These are phyloP conservation scores for Hyphodiscus hymeniophilus DNA, from an alignment of 495 filamentous ascomycete genomes.

Conservation along the genomic window DNA sequence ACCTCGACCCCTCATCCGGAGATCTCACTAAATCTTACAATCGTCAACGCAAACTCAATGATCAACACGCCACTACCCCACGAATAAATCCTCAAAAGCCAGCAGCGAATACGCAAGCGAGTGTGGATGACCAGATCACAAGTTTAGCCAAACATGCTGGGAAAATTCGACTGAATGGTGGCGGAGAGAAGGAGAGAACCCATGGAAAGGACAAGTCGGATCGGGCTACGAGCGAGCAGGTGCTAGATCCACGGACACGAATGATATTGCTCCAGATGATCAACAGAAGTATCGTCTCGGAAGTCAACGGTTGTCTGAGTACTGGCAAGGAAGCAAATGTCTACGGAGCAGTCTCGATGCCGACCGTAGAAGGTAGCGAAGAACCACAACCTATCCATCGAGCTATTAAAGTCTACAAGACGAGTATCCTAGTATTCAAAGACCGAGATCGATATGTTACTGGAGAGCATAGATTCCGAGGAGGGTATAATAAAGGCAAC, in stretches of 20 bases:
- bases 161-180: constrained; percentile 78
- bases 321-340: constrained; percentile 98
- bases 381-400: constrained; percentile 46
- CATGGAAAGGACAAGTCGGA: constrained; percentile 74
- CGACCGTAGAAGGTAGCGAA: constrained; percentile 26
- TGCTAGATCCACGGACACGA: constrained; percentile 84
- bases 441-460: constrained; percentile 91
- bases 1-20: constrained; percentile 48
- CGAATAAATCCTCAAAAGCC: constrained; percentile 82
- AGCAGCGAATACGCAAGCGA: constrained; percentile 64
- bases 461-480: constrained; percentile 76
- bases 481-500: constrained; percentile 85
- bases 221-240: constrained; percentile 86
- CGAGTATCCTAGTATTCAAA: constrained; percentile 92
- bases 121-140: constrained; percentile 80
- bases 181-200: constrained; percentile 42
- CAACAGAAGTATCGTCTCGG: constrained; percentile 71
- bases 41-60: constrained; percentile 59
- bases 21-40: constrained; percentile 90
- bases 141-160: constrained; percentile 75
- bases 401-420: constrained; percentile 98
- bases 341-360: constrained; percentile 63
- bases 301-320: constrained; percentile 84
- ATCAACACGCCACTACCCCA: constrained; percentile 49
- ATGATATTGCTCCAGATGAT: constrained; percentile 96